Percentiles rank a stretch among this genome's conserved stretches.
These are phyloP conservation scores for Vaccinium vitisidaea DNA, from an alignment of 148 eudicot species.

Conservation along the genomic window DNA sequence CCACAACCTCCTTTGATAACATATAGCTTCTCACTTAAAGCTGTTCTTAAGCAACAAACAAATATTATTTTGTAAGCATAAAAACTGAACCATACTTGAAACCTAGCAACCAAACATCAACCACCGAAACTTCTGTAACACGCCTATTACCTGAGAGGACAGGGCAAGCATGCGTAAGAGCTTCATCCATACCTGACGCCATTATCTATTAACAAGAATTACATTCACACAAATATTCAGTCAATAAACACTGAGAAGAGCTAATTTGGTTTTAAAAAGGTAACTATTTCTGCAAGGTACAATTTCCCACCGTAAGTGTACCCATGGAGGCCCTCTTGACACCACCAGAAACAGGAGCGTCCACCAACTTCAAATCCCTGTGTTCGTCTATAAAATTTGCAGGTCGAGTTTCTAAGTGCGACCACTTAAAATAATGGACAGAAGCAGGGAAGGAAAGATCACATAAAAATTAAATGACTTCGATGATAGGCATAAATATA, in stretches of 20 bases:
- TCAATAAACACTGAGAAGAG: slow-evolving; percentile 8
- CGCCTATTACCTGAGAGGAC: slow-evolving; percentile 71
- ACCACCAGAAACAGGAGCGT: slow-evolving; percentile 99
- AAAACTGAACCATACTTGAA: background rate
- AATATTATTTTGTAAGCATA: slow-evolving; percentile 11
- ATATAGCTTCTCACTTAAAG: slow-evolving; percentile 94
- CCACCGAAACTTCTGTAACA: slow-evolving; percentile 1
- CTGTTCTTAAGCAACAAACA: slow-evolving; percentile 38
- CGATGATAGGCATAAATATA: background rate
- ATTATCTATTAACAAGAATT: slow-evolving; percentile 53
- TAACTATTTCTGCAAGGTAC: background rate
- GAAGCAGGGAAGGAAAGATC: background rate
- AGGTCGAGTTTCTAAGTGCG: background rate
- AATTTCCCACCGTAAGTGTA: slow-evolving; percentile 74
- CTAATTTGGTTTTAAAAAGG: background rate
- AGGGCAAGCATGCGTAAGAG: slow-evolving; percentile 68
- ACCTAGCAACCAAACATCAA: background rate
- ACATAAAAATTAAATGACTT: background rate
- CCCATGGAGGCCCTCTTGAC: slow-evolving; percentile 84
- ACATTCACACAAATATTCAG: slow-evolving; percentile 12
- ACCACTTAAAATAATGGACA: background rate
- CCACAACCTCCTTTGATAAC: slow-evolving; percentile 95
- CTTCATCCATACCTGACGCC: slow-evolving; percentile 91
- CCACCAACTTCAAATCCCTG: slow-evolving; percentile 80
- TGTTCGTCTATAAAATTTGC: slow-evolving; percentile 39